Evolutionary conservation across 441 rosid genomes (phyloP).

Genomic region (Codiaeum variegatum): DNA sequence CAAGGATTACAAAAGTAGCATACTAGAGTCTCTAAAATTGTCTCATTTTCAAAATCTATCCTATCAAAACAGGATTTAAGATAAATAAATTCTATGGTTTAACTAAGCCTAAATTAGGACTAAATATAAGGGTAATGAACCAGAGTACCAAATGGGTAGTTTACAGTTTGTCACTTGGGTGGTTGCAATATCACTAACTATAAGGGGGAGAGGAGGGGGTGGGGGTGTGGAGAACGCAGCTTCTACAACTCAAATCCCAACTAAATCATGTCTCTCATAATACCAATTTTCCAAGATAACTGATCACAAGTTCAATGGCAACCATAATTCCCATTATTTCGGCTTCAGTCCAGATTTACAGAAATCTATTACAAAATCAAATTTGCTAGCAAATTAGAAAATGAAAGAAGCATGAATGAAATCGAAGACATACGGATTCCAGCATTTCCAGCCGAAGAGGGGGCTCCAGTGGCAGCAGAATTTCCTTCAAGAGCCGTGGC

Average conservation of each 20-base stretch:
- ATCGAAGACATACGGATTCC: constrained; percentile 70
- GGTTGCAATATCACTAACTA: neutral
- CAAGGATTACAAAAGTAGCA: too few species aligned
- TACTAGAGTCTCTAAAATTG: too few species aligned
- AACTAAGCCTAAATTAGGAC: too few species aligned
- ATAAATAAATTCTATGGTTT: too few species aligned
- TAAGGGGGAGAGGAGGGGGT: too few species aligned
- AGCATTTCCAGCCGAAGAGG: constrained; percentile 92
- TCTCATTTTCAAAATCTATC: too few species aligned
- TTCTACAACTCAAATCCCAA: neutral
- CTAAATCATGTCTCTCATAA: neutral
- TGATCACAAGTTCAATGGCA: neutral
- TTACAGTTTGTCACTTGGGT: neutral
- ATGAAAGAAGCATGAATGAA: constrained; percentile 2
- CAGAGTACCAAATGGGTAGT: too few species aligned
- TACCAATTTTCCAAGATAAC: neutral
- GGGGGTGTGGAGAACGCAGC: too few species aligned
- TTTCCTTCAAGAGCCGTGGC: constrained; percentile 98
- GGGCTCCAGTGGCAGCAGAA: constrained; percentile 79
- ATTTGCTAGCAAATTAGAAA: neutral
- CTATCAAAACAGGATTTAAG: too few species aligned
- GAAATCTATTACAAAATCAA: neutral
- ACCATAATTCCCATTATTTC: neutral
- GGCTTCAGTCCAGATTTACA: neutral
- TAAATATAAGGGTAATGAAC: too few species aligned